Evolutionary conservation across 1,284 basidiomycete genomes (phyloP), one percentile per base, ranked within the genome.

Genomic region (Leccinum griseonigrum): DNA sequence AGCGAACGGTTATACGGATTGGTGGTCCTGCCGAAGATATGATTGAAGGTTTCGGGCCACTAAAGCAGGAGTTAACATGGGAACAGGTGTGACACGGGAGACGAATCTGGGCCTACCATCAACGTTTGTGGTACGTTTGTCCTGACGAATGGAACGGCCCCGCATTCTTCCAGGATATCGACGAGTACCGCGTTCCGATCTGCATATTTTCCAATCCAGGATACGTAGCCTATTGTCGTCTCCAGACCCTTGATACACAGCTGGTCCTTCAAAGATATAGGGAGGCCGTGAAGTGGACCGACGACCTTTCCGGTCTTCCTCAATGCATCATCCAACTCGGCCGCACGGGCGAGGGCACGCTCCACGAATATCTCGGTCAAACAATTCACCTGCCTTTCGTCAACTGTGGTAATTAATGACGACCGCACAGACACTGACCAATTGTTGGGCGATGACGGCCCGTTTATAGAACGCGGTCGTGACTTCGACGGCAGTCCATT

Each of bases 111-210:
- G 38, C 69, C 52, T 60, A 84, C 84, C 82, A 86, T 83, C 16
- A 89, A 71, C 3, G 86, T 86, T 69, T 90, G 88, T 0, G 88
- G 88, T 14, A 90, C 79, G 62, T 91, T 91, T 1, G 88, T 91
- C 57, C 85, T 81, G 18, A 89, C 86, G 64, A 86, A 91, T 2
- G 83, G 84, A 7, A 90, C 81, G 0, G 88, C 89, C 1, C 90
- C 90, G 3, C 77, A 81, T 34, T 81, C 79, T 60, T 83, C 77
- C 31, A 90, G 74, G 29, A 87, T 77, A 61, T 88, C 81, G 22
- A 86, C 84, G 0, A 90, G 75, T 3, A 82, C 80, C 1, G 82
- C 78, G 64, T 91, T 82, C 43, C 78, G 76, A 10, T 83, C 76
- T 1, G 84, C 79, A 54, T 79, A 78, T 58, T 82, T 75, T 2